These are phyloP conservation scores for Pythium chondricola DNA, from an alignment of 352 stramenopile genomes.

Conservation along the genomic window DNA sequence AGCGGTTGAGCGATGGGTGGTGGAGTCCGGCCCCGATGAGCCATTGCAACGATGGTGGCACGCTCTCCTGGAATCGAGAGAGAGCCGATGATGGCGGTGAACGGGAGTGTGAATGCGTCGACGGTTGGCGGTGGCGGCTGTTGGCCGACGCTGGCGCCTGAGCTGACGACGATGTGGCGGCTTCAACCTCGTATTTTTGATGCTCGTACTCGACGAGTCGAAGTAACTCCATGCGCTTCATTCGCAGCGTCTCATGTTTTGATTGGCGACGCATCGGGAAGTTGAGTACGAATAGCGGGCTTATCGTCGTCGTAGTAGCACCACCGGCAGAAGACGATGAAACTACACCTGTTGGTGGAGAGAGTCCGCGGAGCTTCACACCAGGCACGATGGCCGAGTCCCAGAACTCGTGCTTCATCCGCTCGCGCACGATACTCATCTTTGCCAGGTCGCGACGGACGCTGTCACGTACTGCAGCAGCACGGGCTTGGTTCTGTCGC, in stretches of 20 bases:
- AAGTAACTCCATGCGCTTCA: slow-evolving; percentile 51
- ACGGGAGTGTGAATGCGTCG: too few relatives aligned
- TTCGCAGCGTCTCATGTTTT: slow-evolving; percentile 37
- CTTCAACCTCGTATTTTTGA: slow-evolving; percentile 38
- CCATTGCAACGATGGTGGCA: slow-evolving; percentile 51
- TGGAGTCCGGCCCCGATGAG: slow-evolving; percentile 40
- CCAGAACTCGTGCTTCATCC: slow-evolving; percentile 91
- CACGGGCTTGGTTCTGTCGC: slow-evolving; percentile 39
- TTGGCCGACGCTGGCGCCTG: neutral
- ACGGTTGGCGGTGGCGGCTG: neutral
- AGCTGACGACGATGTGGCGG: neutral
- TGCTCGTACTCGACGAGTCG: slow-evolving; percentile 62
- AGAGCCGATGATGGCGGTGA: too few relatives aligned
- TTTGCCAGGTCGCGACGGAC: slow-evolving; percentile 69
- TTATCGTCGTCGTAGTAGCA: neutral
- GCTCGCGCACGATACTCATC: slow-evolving; percentile 70
- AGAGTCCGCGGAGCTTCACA: slow-evolving; percentile 53
- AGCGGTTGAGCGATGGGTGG: slow-evolving; percentile 35
- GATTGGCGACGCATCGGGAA: slow-evolving; percentile 66
- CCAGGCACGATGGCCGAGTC: slow-evolving; percentile 70
- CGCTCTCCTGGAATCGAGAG: slow-evolving; percentile 50
- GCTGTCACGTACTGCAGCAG: slow-evolving; percentile 52
- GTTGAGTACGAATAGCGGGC: slow-evolving; percentile 61
- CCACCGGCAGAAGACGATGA: neutral
- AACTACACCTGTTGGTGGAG: too few relatives aligned